Evolutionary conservation across 2,329 filamentous ascomycete species (phyloP).

Genomic region (Stachybotrys echinatus): DNA sequence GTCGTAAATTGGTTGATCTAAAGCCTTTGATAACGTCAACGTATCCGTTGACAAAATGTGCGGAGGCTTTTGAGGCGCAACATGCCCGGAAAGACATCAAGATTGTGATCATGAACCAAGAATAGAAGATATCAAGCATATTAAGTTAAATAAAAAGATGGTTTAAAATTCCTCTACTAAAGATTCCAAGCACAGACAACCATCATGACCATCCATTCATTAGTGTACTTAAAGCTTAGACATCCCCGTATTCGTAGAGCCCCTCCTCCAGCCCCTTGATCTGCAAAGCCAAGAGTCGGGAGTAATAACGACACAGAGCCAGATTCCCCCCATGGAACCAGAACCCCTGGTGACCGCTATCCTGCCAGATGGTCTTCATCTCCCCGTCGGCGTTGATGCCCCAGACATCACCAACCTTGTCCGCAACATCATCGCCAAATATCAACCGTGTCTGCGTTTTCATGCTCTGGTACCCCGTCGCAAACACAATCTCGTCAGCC

Average conservation of each 20-base stretch:
- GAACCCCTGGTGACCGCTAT: slow-evolving; percentile 57
- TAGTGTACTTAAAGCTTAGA: too few species aligned
- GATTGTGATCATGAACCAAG: slow-evolving; percentile 16
- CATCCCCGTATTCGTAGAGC: slow-evolving; percentile 26
- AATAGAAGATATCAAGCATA: slow-evolving; percentile 6
- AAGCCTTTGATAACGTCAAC: slow-evolving; percentile 18
- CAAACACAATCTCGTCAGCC: slow-evolving; percentile 59
- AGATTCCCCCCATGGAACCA: slow-evolving; percentile 65
- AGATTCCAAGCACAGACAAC: too few species aligned
- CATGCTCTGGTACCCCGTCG: slow-evolving; percentile 67
- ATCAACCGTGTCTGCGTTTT: slow-evolving; percentile 54
- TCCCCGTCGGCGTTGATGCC: slow-evolving; percentile 55
- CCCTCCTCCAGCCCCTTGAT: slow-evolving; percentile 41
- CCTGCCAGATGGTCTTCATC: slow-evolving; percentile 51
- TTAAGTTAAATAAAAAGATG: neutral
- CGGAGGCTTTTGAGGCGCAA: slow-evolving; percentile 15
- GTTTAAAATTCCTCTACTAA: too few species aligned
- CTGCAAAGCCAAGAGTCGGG: slow-evolving; percentile 46
- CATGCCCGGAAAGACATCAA: slow-evolving; percentile 14
- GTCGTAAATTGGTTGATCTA: slow-evolving; percentile 12
- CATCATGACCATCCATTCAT: too few species aligned
- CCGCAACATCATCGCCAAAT: slow-evolving; percentile 56
- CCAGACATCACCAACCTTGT: slow-evolving; percentile 55
- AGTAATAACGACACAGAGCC: slow-evolving; percentile 57
- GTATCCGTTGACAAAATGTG: slow-evolving; percentile 12